These are phyloP conservation scores for Fusarium sp. DNA, from an alignment of 2,329 filamentous ascomycete genomes.

Conservation along the genomic window DNA sequence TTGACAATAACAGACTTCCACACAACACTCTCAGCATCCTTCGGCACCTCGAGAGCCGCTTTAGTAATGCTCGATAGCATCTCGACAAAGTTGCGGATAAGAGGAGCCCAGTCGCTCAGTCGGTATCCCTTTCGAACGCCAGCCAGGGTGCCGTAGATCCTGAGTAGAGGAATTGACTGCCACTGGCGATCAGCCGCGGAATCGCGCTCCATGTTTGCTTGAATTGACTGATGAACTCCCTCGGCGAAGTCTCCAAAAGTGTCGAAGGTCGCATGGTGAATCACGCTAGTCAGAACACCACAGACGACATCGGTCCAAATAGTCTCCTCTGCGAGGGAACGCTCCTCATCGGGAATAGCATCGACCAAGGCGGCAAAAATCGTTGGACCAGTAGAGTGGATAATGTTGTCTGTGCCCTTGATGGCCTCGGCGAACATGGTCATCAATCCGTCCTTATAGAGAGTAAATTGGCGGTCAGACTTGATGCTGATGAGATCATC, in stretches of 20 bases:
- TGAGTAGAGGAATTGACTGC: constrained; percentile 58
- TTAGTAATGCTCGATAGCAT: constrained; percentile 60
- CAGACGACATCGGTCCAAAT: constrained; percentile 71
- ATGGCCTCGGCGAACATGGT: constrained; percentile 86
- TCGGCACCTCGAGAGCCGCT: constrained; percentile 47
- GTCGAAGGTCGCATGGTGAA: constrained; percentile 80
- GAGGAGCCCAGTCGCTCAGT: constrained; percentile 72
- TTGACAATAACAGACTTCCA: constrained; percentile 67
- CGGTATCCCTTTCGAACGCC: constrained; percentile 83
- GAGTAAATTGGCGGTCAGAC: constrained; percentile 64
- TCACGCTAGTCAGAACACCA: constrained; percentile 79
- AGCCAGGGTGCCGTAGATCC: constrained; percentile 72
- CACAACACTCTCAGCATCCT: constrained; percentile 53
- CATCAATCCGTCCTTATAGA: constrained; percentile 90
- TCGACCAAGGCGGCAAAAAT: constrained; percentile 62
- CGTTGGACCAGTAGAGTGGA: constrained; percentile 66
- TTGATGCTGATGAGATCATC: constrained; percentile 67
- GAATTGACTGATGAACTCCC: constrained; percentile 62
- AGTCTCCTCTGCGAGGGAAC: constrained; percentile 55
- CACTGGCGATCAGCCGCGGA: constrained; percentile 38
- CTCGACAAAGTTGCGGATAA: constrained; percentile 65
- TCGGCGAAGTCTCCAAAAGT: constrained; percentile 75
- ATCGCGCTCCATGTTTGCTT: constrained; percentile 49
- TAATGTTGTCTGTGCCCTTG: constrained; percentile 65
- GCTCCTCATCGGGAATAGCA: constrained; percentile 60